phyloP scores from a whole-genome alignment of 805 yeast species.

The Jamesozyma piceae region DNA sequence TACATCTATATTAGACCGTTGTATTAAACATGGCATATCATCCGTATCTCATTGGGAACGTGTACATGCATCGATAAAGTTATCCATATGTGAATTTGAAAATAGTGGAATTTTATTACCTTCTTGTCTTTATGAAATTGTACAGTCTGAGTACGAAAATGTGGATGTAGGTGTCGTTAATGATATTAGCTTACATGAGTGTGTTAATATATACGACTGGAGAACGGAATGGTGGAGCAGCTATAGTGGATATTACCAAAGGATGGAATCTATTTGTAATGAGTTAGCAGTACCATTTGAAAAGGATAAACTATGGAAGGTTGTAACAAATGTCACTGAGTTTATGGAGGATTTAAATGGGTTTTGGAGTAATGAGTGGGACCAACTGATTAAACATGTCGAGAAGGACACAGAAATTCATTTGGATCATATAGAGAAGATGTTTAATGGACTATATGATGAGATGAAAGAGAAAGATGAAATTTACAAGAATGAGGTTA shows the following conservation, averaged over 20 bases:
- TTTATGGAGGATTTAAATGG: slow-evolving; percentile 20
- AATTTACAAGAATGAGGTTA: background rate
- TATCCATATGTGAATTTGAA: no score
- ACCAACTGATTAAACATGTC: slow-evolving; percentile 5
- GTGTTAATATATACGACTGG: slow-evolving; percentile 19
- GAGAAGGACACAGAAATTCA: background rate
- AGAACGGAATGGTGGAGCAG: slow-evolving; percentile 65
- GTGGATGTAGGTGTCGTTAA: no score
- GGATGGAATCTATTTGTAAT: slow-evolving; percentile 45
- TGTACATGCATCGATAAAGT: no score
- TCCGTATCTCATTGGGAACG: no score
- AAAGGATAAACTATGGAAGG: slow-evolving; percentile 39
- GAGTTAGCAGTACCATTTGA: no score
- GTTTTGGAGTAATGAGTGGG: slow-evolving; percentile 7
- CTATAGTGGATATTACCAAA: slow-evolving; percentile 54
- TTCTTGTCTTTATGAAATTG: no score
- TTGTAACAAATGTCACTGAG: slow-evolving; percentile 41
- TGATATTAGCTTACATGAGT: background rate
- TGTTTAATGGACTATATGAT: background rate
- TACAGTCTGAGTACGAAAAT: no score
- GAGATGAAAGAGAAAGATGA: background rate
- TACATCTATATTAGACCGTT: no score
- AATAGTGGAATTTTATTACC: no score
- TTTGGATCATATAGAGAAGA: background rate
- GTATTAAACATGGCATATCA: no score